These are phyloP conservation scores for Cardamine chenopodiifolia DNA, from an alignment of 345 rosid species.

Conservation along the genomic window DNA sequence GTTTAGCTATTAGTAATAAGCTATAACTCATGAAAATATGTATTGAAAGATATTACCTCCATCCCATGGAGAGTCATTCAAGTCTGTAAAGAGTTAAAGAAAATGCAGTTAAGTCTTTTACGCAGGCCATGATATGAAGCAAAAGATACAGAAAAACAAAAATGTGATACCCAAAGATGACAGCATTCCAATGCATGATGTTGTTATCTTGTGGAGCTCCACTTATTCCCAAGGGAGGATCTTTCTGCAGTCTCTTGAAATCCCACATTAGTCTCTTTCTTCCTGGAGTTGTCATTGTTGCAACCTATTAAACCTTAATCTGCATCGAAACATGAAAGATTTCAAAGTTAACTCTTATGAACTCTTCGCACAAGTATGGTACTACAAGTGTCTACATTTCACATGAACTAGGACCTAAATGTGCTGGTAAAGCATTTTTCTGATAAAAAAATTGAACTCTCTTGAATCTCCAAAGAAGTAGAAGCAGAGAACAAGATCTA, in stretches of 20 bases:
- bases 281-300: slow-evolving; percentile 56
- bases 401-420: neutral
- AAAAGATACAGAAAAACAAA: neutral
- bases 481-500: slow-evolving; percentile 15
- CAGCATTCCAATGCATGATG: slow-evolving; percentile 66
- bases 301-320: neutral
- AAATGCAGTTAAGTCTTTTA: slow-evolving; percentile 16
- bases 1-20: neutral
- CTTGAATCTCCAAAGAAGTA: neutral
- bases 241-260: slow-evolving; percentile 65
- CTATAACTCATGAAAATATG: neutral
- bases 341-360: neutral
- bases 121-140: neutral
- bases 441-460: neutral
- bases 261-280: slow-evolving; percentile 71
- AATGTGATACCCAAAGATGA: slow-evolving; percentile 53
- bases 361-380: neutral
- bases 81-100: slow-evolving; percentile 53
- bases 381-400: neutral
- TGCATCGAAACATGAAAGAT: neutral
- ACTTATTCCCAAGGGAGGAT: slow-evolving; percentile 61
- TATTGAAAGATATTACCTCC: slow-evolving; percentile 56
- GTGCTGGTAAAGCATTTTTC: neutral
- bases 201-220: slow-evolving; percentile 65
- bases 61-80: slow-evolving; percentile 83